Base-by-base conservation (phyloP, 345 rosid species). In the Eucalyptus curtisii region DNA sequence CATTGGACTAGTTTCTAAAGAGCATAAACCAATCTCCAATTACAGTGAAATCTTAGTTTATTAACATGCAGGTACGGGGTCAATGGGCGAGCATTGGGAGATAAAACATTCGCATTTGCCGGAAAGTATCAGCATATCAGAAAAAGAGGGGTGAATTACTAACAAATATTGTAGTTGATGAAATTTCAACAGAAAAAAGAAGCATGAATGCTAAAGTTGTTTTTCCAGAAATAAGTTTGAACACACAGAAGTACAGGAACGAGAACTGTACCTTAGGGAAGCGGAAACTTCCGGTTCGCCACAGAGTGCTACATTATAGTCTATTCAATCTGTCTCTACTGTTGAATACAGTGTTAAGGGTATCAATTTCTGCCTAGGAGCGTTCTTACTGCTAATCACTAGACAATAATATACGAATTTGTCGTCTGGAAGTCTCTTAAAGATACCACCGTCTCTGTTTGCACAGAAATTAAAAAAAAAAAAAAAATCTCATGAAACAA, bases 181-280 rank as follows among this genome's bases (percentile, higher is more conserved):
- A 59, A 12, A 25, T 5, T 25, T 57, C 14, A 10, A 57, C 14
- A 11, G 64, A 57, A 57, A 24, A 57, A 5, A 24, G 30, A 57
- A 25, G 64, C 64, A 25, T 10, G n/a, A 9, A 10, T 57, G 13
- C 14, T 57, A 1, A 25, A 25, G 25, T n/a, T 11, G 3, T 11
- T 25, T 10, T 25, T 25, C 31, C 14, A 5, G 31, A 25, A 24
- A 10, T 25, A 59, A 25, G 14, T 25, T 59, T 0, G 66, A 25
- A 13, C n/a, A 25, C n/a, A 25, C 1, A 5, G n/a, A 14, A 59
- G 7, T 25, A 15, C 12, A 59, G n/a, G 3, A 4, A 25, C 0
- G n/a, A 25, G n/a, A 59, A n/a, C n/a, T 59, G n/a, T 14, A 59
- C 1, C 25, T 59, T 11, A 25, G 7, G 0, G 7, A 59, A 59